Evolutionary conservation across 768 basidiomycete genomes (phyloP).

Genomic region (Boletus sensibilis): DNA sequence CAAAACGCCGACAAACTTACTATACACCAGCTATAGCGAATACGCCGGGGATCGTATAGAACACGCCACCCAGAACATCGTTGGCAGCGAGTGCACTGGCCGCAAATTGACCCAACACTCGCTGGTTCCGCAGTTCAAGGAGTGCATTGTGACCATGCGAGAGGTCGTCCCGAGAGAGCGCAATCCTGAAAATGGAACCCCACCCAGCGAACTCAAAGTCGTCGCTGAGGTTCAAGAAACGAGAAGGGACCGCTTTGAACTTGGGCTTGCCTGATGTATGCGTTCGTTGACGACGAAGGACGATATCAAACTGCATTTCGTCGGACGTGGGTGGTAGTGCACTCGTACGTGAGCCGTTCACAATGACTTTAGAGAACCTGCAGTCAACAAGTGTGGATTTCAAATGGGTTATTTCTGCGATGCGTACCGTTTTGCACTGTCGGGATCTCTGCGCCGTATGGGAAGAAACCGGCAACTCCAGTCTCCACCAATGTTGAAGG

Average conservation of each 20-base stretch:
- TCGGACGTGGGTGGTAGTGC: slow-evolving; percentile 43
- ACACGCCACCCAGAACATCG: slow-evolving; percentile 64
- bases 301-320: slow-evolving; percentile 51
- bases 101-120: slow-evolving; percentile 58
- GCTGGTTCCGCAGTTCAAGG: slow-evolving; percentile 33
- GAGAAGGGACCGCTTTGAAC: slow-evolving; percentile 46
- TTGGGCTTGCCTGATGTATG: slow-evolving; percentile 46
- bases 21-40: slow-evolving; percentile 61
- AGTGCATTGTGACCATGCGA: slow-evolving; percentile 32
- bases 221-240: slow-evolving; percentile 59
- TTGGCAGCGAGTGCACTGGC: slow-evolving; percentile 69
- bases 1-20: slow-evolving; percentile 37
- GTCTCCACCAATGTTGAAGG: slow-evolving; percentile 2
- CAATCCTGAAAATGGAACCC: slow-evolving; percentile 52
- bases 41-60: slow-evolving; percentile 68
- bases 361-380: background rate
- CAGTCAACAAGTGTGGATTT: background rate
- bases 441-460: background rate
- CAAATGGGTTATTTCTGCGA: no score
- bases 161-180: slow-evolving; percentile 45
- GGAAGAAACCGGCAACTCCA: background rate
- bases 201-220: slow-evolving; percentile 75
- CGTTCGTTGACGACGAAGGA: slow-evolving; percentile 58
- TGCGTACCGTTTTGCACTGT: slow-evolving; percentile 4
- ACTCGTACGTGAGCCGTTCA: background rate